A percentile compares a stretch with the other conserved stretches of the same genome.
phyloP scores from a whole-genome alignment of 768 basidiomycete genomes.

The Tremella yokohamensis region DNA sequence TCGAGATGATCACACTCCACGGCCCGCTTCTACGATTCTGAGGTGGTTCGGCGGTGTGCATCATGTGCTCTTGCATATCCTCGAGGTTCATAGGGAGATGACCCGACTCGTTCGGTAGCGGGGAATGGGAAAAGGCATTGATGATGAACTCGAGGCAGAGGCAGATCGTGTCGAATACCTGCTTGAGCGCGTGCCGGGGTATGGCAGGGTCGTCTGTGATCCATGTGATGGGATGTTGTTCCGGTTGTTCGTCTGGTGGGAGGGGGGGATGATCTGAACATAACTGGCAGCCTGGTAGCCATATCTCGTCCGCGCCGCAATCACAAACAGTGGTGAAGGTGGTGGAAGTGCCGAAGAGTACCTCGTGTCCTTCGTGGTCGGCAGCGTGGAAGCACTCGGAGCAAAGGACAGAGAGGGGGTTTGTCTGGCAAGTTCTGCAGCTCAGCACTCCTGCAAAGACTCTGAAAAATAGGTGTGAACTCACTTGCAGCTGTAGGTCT shows the following conservation, averaged over 20 bases:
- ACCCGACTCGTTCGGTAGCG: slow-evolving; percentile 58
- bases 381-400: slow-evolving; percentile 82
- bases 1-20: slow-evolving; percentile 71
- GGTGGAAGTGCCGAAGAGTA: slow-evolving; percentile 88
- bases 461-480: slow-evolving; percentile 13
- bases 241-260: slow-evolving; percentile 38
- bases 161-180: slow-evolving; percentile 68
- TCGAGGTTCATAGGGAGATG: slow-evolving; percentile 54
- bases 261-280: slow-evolving; percentile 73
- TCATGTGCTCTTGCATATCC: slow-evolving; percentile 21
- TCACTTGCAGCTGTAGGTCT: slow-evolving; percentile 49
- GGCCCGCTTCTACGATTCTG: slow-evolving; percentile 25
- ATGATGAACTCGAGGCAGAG: slow-evolving; percentile 79
- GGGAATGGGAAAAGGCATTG: slow-evolving; percentile 75
- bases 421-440: slow-evolving; percentile 78
- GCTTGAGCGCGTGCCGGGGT: slow-evolving; percentile 58
- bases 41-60: slow-evolving; percentile 17
- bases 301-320: slow-evolving; percentile 87
- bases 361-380: slow-evolving; percentile 81
- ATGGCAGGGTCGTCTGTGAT: slow-evolving; percentile 54
- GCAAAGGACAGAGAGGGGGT: slow-evolving; percentile 87
- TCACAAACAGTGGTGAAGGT: slow-evolving; percentile 79
- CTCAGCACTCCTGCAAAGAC: slow-evolving; percentile 5
- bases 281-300: slow-evolving; percentile 57
- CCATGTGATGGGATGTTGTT: not conserved